Evolutionary conservation across 2,329 filamentous ascomycete species (phyloP).

Genomic region (Aspergillus felis): DNA sequence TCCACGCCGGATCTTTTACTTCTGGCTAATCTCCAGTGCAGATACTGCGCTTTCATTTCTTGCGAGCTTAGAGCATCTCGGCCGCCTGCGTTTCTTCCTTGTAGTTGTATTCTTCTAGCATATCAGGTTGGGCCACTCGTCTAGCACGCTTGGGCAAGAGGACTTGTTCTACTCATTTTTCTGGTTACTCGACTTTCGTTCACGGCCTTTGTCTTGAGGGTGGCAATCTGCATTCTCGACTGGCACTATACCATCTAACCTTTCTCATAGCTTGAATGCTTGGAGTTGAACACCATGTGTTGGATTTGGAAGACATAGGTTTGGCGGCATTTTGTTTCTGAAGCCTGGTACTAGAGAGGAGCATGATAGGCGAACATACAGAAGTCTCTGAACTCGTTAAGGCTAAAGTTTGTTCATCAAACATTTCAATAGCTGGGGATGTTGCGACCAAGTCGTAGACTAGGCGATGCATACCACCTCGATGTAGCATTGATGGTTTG

Average conservation of each 20-base stretch:
- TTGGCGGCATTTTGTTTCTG: background rate
- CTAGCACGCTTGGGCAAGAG: background rate
- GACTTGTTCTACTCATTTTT: slow-evolving; percentile 8
- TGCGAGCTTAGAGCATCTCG: slow-evolving; percentile 1
- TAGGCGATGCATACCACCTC: background rate
- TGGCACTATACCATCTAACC: background rate
- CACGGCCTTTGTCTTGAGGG: slow-evolving; percentile 5
- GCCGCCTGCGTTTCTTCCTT: background rate
- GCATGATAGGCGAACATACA: background rate
- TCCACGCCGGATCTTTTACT: background rate
- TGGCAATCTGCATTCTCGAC: slow-evolving; percentile 6
- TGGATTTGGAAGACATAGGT: slow-evolving; percentile 1
- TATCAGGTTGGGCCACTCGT: background rate
- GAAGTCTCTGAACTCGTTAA: background rate
- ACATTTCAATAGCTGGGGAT: background rate
- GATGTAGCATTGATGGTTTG: background rate
- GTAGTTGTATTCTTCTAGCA: background rate
- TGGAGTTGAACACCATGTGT: background rate
- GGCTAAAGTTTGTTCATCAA: background rate
- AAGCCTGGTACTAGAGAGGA: background rate
- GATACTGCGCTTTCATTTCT: background rate
- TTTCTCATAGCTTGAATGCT: slow-evolving; percentile 1
- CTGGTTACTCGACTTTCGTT: slow-evolving; percentile 13
- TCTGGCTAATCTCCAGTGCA: background rate
- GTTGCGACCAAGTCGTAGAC: no score